Evolutionary conservation across 2,329 filamentous ascomycete genomes (phyloP), one percentile per base, ranked within the genome.

Genomic region (Didymellaceae sp.): DNA sequence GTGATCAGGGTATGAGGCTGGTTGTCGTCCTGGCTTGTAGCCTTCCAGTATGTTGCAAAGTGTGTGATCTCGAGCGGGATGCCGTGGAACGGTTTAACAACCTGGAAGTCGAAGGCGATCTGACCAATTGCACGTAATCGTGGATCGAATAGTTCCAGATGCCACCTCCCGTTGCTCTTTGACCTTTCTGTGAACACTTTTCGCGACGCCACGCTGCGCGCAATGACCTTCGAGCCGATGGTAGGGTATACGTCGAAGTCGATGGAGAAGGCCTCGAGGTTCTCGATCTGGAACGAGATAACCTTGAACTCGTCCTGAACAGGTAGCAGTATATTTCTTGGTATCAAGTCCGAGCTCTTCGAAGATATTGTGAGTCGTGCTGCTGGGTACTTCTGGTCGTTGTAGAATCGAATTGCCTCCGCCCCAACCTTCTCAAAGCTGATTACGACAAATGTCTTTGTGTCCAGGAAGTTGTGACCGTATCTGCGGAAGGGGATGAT

Each of bases 11-110:
- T 90, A 67, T 84, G 94, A 18, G 89, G 88, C 37, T 91, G 89
- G 41, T 90, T 86, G 70, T 96, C 91, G 38, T 94, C 83, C 62
- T 96, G 91, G 66, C 91, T 96, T 1, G 94, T 99, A 0, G 93
- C 93, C 74, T 97, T 99, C 94, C 94, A 99, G 74, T 99, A 99
- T 0, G 94, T 97, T 57, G 96, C 94, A 64, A 97, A 99, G 67
- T 97, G 92, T 1, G 94, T 96, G 54, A 99, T 97, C 73, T 99
- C 94, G 17, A 99, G 79, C 3, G 94, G 91, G 54, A 91, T 88
- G 6, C 94, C 93, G 56, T 87, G 86, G 76, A 97, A 99, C 0
- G 94, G 94, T 67, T 96, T 97, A 71, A 99, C 95, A 20, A 97
- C 91, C 70, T 97, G 92, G 46, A 91, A 96, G 58, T 90, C 89